phyloP scores from a whole-genome alignment of 306 rosid species.

The Quercus mongolica region DNA sequence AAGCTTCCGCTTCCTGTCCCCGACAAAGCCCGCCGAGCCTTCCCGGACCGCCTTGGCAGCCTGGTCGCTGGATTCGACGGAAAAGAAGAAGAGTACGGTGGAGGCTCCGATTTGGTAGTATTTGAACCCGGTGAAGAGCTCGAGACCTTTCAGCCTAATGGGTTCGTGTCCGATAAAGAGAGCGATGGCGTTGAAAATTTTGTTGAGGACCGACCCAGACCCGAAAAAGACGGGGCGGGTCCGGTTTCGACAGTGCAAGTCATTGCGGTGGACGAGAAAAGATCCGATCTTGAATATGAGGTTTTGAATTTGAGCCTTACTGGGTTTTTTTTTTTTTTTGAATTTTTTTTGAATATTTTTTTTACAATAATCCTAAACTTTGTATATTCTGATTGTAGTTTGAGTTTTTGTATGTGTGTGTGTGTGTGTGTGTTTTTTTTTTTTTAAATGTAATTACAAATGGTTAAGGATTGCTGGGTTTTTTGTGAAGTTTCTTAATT shows the following conservation, averaged over 20 bases:
- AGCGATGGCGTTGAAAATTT: slow-evolving; percentile 1
- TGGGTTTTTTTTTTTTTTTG: no score
- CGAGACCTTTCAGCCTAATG: slow-evolving; percentile 58
- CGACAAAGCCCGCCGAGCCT: slow-evolving; percentile 37
- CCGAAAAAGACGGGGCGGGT: slow-evolving; percentile 25
- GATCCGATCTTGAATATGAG: slow-evolving; percentile 72
- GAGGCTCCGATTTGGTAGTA: slow-evolving; percentile 27
- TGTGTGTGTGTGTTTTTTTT: not conserved
- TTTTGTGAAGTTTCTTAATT: not conserved
- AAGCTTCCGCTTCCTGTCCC: slow-evolving; percentile 65
- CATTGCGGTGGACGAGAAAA: slow-evolving; percentile 66
- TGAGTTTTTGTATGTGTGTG: not conserved
- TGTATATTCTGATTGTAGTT: not conserved
- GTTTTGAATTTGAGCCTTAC: slow-evolving; percentile 21
- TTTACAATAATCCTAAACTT: not conserved
- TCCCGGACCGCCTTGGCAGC: slow-evolving; percentile 65
- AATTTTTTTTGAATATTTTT: not conserved
- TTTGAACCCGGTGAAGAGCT: slow-evolving; percentile 71
- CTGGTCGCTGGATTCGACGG: slow-evolving; percentile 42
- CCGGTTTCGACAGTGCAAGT: slow-evolving; percentile 40
- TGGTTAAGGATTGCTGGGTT: not conserved
- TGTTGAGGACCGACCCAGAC: slow-evolving; percentile 16
- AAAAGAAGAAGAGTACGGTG: slow-evolving; percentile 18
- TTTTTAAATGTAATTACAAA: no score
- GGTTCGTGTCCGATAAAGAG: slow-evolving; percentile 28